Conservation (phyloP, 352 stramenopile species). For the Globisporangium radiosum region DNA sequence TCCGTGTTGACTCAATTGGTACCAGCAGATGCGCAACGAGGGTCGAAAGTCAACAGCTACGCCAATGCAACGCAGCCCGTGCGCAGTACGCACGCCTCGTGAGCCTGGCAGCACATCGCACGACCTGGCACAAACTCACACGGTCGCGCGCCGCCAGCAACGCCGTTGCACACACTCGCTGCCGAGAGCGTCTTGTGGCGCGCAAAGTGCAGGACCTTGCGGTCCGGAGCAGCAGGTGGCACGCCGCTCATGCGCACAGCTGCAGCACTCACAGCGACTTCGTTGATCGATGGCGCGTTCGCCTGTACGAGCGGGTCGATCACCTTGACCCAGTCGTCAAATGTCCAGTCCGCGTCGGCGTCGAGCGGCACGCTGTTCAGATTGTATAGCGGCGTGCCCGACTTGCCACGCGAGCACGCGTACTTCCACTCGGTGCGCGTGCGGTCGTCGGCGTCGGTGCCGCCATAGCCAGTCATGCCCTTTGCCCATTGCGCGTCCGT, state of each 20-base stretch:
- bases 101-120: conserved; percentile 66
- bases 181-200: conserved; percentile 23
- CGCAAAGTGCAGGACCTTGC: conserved; percentile 48
- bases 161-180: conserved; percentile 28
- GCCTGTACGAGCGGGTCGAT: conserved; percentile 35
- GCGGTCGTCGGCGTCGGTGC: conserved; percentile 55
- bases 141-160: conserved; percentile 30
- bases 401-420: conserved; percentile 63
- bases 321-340: conserved; percentile 53
- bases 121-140: conserved; percentile 59
- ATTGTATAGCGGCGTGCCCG: conserved; percentile 71
- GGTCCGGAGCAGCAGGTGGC: conserved; percentile 36
- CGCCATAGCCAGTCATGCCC: conserved; percentile 69
- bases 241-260: conserved; percentile 31
- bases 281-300: conserved; percentile 14
- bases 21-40: too few relatives aligned
- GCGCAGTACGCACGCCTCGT: conserved; percentile 65
- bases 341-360: conserved; percentile 33
- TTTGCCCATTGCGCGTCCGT: conserved; percentile 59
- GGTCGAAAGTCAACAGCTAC: conserved; percentile 7
- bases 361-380: conserved; percentile 74
- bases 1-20: too few relatives aligned
- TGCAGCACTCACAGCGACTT: neutral
- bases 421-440: conserved; percentile 76
- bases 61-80: conserved; percentile 35